These are phyloP conservation scores for Venturia oleaginea DNA, from an alignment of 2,329 filamentous ascomycete species.

Conservation along the genomic window DNA sequence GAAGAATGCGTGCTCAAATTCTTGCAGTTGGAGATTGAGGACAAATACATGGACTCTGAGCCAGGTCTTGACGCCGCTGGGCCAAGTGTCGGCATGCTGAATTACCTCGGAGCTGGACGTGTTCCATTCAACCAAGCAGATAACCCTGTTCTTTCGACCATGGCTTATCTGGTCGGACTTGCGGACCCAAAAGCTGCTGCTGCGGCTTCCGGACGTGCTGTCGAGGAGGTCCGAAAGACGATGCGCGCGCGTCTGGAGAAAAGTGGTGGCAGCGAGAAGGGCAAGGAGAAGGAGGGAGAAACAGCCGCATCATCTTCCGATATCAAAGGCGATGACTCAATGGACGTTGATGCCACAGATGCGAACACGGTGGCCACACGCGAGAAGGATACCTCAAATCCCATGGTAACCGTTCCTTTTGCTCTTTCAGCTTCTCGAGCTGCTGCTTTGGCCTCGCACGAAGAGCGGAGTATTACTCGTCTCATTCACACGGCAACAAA, in stretches of 20 bases:
- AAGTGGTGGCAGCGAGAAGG: constrained; percentile 44
- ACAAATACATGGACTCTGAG: constrained; percentile 87
- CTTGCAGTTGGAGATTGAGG: constrained; percentile 90
- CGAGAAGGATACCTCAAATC: constrained; percentile 19
- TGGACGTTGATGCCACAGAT: constrained; percentile 47
- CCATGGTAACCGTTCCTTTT: constrained; percentile 68
- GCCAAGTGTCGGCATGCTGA: constrained; percentile 34
- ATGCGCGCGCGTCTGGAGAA: constrained; percentile 71
- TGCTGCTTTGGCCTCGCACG: constrained; percentile 82
- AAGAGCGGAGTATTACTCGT: constrained; percentile 93
- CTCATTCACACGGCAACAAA: constrained; percentile 90
- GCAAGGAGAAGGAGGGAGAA: constrained; percentile 43
- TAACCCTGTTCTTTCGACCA: constrained; percentile 93
- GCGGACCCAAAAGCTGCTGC: constrained; percentile 86
- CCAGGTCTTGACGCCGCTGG: constrained; percentile 23
- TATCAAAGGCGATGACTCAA: constrained; percentile 47
- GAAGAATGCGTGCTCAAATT: constrained; percentile 98
- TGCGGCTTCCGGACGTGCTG: constrained; percentile 78
- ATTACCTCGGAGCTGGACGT: constrained; percentile 61
- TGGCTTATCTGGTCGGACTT: constrained; percentile 85
- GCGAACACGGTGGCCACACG: constrained; percentile 18
- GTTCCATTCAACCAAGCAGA: constrained; percentile 87
- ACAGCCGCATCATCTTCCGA: constrained; percentile 26
- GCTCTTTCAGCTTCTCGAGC: constrained; percentile 79
- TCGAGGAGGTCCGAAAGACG: constrained; percentile 73